These are phyloP conservation scores for Podospora didyma DNA, from an alignment of 495 filamentous ascomycete species.

Conservation along the genomic window DNA sequence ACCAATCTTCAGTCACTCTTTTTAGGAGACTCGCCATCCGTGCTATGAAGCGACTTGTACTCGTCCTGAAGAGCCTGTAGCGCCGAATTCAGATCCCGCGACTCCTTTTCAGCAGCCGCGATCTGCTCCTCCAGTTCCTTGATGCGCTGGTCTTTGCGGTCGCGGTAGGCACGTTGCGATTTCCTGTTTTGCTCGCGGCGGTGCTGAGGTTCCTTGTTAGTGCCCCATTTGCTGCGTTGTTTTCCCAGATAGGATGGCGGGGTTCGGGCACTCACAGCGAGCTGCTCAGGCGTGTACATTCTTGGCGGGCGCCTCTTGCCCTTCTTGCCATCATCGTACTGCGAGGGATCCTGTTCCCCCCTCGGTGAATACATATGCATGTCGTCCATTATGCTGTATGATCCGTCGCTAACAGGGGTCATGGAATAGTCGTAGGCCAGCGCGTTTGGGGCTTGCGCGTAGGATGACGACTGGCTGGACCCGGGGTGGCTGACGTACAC, in stretches of 20 bases:
- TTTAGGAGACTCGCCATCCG: not conserved
- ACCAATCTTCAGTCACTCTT: not conserved
- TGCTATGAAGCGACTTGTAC: not conserved
- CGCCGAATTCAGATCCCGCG: constrained; percentile 1
- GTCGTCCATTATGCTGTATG: too few species aligned
- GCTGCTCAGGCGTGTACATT: constrained; percentile 2
- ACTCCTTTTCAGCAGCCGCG: constrained; percentile 24
- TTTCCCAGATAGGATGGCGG: not conserved
- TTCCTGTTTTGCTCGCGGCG: constrained; percentile 37
- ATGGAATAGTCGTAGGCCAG: too few species aligned
- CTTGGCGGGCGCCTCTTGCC: not conserved
- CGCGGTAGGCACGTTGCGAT: constrained; percentile 63
- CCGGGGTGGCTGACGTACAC: too few species aligned
- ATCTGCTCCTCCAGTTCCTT: constrained; percentile 65
- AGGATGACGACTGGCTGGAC: too few species aligned
- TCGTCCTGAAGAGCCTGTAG: not conserved
- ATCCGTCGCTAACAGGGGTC: too few species aligned
- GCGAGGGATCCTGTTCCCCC: not conserved
- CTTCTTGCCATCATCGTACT: not conserved
- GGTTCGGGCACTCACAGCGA: not conserved
- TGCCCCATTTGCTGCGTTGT: too few species aligned
- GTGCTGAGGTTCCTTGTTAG: constrained; percentile 14
- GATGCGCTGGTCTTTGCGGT: constrained; percentile 65
- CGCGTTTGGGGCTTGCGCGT: too few species aligned
- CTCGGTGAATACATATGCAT: too few species aligned